Evolutionary conservation across 2,329 filamentous ascomycete species (phyloP).

Genomic region (Colletotrichum orbiculare): DNA sequence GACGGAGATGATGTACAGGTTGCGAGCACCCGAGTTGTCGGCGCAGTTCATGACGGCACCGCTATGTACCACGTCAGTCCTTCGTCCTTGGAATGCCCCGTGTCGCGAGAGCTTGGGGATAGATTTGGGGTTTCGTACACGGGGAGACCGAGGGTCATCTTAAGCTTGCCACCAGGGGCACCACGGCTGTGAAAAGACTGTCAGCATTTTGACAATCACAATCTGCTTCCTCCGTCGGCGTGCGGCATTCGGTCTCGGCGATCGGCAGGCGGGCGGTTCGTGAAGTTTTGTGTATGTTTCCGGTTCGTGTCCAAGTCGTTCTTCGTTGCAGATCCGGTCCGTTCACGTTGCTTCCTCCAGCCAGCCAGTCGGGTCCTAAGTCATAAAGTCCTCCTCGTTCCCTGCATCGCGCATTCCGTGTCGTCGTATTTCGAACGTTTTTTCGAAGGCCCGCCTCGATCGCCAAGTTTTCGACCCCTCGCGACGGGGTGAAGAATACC

Average conservation of each 20-base stretch:
- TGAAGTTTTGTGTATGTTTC: conserved; percentile 1
- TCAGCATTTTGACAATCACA: conserved; percentile 41
- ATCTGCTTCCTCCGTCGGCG: conserved; percentile 8
- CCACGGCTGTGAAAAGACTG: conserved; percentile 68
- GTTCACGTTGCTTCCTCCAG: background rate
- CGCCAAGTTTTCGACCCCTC: conserved; percentile 14
- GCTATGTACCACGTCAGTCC: conserved; percentile 59
- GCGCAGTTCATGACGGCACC: conserved; percentile 99
- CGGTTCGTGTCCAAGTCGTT: background rate
- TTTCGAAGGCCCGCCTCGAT: conserved; percentile 25
- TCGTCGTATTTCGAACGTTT: conserved; percentile 17
- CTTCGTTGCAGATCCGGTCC: background rate
- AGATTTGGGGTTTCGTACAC: conserved; percentile 76
- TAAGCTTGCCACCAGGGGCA: conserved; percentile 99
- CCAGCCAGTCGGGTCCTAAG: background rate
- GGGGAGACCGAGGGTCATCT: conserved; percentile 99
- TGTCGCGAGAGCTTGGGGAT: conserved; percentile 8
- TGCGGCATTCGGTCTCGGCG: conserved; percentile 18
- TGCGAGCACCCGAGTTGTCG: conserved; percentile 98
- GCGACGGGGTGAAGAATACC: conserved; percentile 35
- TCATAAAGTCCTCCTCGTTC: conserved; percentile 19
- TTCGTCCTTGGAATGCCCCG: conserved; percentile 14
- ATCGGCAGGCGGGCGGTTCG: conserved; percentile 9
- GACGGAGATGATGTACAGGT: conserved; percentile 99
- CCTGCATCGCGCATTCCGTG: conserved; percentile 17